These are phyloP conservation scores for Backusella luteola DNA, from an alignment of 192 early-diverging fungal genomes.

Conservation along the genomic window DNA sequence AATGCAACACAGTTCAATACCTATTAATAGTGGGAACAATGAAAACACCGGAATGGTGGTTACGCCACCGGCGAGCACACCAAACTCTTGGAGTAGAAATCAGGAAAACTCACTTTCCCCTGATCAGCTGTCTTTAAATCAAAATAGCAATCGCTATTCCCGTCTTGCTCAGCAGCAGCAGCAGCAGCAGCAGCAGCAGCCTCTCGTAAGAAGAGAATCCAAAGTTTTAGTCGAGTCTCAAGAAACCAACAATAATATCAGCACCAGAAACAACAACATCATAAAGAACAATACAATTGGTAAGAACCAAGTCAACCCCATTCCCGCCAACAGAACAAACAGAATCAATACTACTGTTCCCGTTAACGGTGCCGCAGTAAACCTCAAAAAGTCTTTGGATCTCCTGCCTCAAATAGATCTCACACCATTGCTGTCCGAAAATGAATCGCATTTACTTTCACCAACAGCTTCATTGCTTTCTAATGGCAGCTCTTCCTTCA, in stretches of 20 bases:
- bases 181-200: neutral
- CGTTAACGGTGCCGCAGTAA: neutral
- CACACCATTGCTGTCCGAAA: neutral
- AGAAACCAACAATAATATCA: neutral
- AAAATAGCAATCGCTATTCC: neutral
- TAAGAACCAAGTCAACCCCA: neutral
- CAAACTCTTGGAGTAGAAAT: conserved; percentile 8
- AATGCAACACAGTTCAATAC: neutral
- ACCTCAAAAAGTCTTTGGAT: neutral
- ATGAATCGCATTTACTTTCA: conserved; percentile 10
- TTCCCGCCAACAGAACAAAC: neutral
- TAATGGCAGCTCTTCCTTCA: neutral
- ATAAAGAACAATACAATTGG: neutral
- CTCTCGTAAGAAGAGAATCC: neutral
- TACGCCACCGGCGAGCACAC: neutral
- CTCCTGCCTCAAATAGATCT: neutral
- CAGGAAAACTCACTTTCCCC: neutral
- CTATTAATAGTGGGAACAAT: neutral
- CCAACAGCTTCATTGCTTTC: neutral
- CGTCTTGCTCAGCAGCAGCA: neutral
- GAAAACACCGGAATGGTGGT: neutral
- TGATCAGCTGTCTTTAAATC: neutral
- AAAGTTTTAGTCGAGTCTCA: conserved; percentile 2
- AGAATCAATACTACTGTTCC: neutral
- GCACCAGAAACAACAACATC: neutral